Evolutionary conservation across 2,329 filamentous ascomycete genomes (phyloP).

Genomic region (Diaporthe australafricana): DNA sequence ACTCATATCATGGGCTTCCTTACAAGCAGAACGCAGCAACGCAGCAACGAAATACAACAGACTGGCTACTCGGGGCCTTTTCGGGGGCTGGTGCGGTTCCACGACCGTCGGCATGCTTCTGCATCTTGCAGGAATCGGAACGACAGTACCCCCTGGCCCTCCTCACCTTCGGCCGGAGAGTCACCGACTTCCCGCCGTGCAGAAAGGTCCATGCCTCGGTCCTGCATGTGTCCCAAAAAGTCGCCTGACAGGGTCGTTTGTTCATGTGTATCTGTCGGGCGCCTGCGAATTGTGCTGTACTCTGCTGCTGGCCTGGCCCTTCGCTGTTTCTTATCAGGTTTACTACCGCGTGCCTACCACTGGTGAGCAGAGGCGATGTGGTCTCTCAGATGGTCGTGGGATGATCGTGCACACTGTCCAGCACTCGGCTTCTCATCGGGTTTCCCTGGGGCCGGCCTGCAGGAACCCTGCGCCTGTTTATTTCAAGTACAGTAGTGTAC

Average conservation of each 20-base stretch:
- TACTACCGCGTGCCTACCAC: neutral
- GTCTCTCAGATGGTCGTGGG: neutral
- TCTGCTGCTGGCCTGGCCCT: neutral
- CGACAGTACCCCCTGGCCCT: conserved; percentile 23
- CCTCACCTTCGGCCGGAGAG: conserved; percentile 32
- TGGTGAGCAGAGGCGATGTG: neutral
- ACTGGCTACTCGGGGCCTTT: conserved; percentile 5
- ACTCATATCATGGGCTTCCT: neutral
- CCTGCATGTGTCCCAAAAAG: conserved; percentile 22
- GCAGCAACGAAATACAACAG: neutral
- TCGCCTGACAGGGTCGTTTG: conserved; percentile 23
- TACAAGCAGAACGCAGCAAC: neutral
- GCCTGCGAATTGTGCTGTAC: neutral
- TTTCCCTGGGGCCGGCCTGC: neutral
- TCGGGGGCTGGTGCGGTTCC: conserved; percentile 25
- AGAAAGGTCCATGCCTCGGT: conserved; percentile 21
- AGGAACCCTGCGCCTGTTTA: conserved; percentile 10
- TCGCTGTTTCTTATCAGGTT: neutral
- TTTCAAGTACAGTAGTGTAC: conserved; percentile 5
- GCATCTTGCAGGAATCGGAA: conserved; percentile 28
- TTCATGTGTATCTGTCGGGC: neutral
- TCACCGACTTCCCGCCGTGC: conserved; percentile 32
- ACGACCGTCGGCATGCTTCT: conserved; percentile 25
- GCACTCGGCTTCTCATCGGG: neutral
- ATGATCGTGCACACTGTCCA: conserved; percentile 2